A percentile compares a stretch with the other conserved stretches of the same genome.
These are phyloP conservation scores for Arthrocladium fulminans DNA, from an alignment of 2,329 filamentous ascomycete genomes.

Conservation along the genomic window DNA sequence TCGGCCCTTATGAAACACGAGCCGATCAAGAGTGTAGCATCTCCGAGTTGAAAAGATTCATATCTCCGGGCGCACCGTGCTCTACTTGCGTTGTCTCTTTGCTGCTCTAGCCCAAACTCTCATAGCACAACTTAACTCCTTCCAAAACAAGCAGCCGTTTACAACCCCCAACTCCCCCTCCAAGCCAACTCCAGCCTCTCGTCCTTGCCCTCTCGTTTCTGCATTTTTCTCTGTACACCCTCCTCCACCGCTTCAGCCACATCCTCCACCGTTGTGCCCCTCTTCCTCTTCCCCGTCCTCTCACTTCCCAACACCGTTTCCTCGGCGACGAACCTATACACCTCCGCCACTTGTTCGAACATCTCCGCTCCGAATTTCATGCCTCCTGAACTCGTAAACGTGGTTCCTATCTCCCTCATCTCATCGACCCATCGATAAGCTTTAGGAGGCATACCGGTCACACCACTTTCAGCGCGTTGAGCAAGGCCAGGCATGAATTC, in stretches of 20 bases:
- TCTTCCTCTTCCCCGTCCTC: slow-evolving; percentile 30
- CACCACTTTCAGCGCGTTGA: slow-evolving; percentile 40
- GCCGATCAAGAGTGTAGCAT: too few relatives aligned
- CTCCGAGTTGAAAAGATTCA: too few relatives aligned
- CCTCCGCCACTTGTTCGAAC: slow-evolving; percentile 32
- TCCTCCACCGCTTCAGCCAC: slow-evolving; percentile 32
- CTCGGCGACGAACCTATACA: slow-evolving; percentile 45
- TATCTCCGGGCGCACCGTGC: too few relatives aligned
- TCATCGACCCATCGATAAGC: slow-evolving; percentile 70
- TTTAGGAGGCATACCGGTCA: slow-evolving; percentile 59
- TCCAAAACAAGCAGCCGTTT: too few relatives aligned
- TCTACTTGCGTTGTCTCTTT: too few relatives aligned
- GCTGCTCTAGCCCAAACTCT: too few relatives aligned
- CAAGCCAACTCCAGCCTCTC: slow-evolving; percentile 10
- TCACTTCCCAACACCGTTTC: slow-evolving; percentile 42
- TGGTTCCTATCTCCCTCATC: slow-evolving; percentile 66
- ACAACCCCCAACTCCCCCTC: slow-evolving; percentile 9
- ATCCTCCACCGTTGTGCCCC: slow-evolving; percentile 38
- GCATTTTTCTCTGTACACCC: slow-evolving; percentile 27
- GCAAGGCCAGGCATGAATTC: slow-evolving; percentile 42
- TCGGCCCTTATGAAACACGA: too few relatives aligned
- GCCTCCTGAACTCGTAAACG: slow-evolving; percentile 56
- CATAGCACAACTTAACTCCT: too few relatives aligned
- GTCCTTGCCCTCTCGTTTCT: slow-evolving; percentile 15
- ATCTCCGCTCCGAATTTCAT: slow-evolving; percentile 33